These are phyloP conservation scores for Sphaerosporella brunnea DNA, from an alignment of 495 filamentous ascomycete species.

Conservation along the genomic window DNA sequence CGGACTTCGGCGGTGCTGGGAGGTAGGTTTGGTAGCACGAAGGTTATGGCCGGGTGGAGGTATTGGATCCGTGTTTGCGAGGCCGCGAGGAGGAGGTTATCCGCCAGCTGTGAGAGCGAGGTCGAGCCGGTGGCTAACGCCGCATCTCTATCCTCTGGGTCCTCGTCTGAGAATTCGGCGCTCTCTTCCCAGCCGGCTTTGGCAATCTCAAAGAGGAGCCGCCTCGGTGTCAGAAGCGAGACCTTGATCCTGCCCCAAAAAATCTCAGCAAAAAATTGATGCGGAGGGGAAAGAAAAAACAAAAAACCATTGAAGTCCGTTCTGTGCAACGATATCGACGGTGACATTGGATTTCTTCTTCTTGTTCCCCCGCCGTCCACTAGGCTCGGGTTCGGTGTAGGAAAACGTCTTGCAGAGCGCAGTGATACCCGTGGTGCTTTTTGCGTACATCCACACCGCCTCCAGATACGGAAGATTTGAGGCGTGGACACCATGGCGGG, in stretches of 20 bases:
- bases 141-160: slow-evolving; percentile 7
- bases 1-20: slow-evolving; percentile 36
- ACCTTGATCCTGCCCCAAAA: slow-evolving; percentile 37
- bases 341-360: slow-evolving; percentile 17
- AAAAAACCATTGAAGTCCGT: slow-evolving; percentile 20
- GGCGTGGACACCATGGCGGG: slow-evolving; percentile 16
- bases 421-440: slow-evolving; percentile 20
- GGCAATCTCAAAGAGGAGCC: slow-evolving; percentile 45
- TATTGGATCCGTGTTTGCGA: slow-evolving; percentile 39
- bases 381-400: slow-evolving; percentile 7
- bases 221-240: slow-evolving; percentile 38
- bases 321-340: slow-evolving; percentile 21
- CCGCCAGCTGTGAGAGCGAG: slow-evolving; percentile 39
- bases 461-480: slow-evolving; percentile 22
- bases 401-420: slow-evolving; percentile 18
- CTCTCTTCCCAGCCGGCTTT: slow-evolving; percentile 42
- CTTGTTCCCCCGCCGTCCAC: slow-evolving; percentile 10
- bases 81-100: slow-evolving; percentile 37
- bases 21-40: slow-evolving; percentile 43
- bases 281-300: not conserved
- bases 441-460: slow-evolving; percentile 22
- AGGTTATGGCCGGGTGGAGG: slow-evolving; percentile 37
- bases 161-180: slow-evolving; percentile 26
- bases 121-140: slow-evolving; percentile 27
- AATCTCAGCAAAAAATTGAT: too few relatives aligned